Percentiles rank a stretch among this genome's conserved stretches.
These are phyloP conservation scores for Colletotrichum sublineola DNA, from an alignment of 2,329 filamentous ascomycete genomes.

Conservation along the genomic window DNA sequence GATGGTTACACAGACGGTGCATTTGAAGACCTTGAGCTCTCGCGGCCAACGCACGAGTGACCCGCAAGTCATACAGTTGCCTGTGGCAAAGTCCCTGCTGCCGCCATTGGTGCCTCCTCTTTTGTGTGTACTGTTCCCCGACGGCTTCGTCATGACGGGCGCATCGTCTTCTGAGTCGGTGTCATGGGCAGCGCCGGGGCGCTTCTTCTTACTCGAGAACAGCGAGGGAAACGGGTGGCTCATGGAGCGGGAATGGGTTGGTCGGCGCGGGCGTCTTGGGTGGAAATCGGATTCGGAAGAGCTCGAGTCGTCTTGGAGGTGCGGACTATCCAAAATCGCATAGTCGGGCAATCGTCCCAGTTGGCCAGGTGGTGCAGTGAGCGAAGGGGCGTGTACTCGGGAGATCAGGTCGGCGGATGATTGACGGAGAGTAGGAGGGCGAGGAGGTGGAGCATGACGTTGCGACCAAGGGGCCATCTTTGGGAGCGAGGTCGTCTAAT, in stretches of 20 bases:
- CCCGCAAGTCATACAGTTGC: conserved; percentile 88
- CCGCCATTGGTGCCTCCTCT: conserved; percentile 51
- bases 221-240: conserved; percentile 85
- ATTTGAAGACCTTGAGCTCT: conserved; percentile 80
- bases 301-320: conserved; percentile 55
- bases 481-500: conserved; percentile 43
- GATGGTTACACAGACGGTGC: conserved; percentile 85
- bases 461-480: conserved; percentile 52
- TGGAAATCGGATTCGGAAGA: conserved; percentile 60
- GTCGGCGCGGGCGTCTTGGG: conserved; percentile 46
- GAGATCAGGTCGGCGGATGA: conserved; percentile 51
- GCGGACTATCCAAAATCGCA: conserved; percentile 44
- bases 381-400: conserved; percentile 53
- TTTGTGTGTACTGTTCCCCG: conserved; percentile 49
- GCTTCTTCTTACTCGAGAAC: conserved; percentile 73
- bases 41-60: conserved; percentile 84
- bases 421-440: conserved; percentile 40
- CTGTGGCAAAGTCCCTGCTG: conserved; percentile 73
- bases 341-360: conserved; percentile 45
- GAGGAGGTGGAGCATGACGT: conserved; percentile 44
- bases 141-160: conserved; percentile 45
- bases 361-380: conserved; percentile 44
- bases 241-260: conserved; percentile 73
- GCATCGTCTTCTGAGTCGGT: conserved; percentile 51
- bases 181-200: conserved; percentile 55